These are phyloP conservation scores for Scheffersomyces cryptocercus DNA, from an alignment of 1,139 yeast species.

Conservation along the genomic window DNA sequence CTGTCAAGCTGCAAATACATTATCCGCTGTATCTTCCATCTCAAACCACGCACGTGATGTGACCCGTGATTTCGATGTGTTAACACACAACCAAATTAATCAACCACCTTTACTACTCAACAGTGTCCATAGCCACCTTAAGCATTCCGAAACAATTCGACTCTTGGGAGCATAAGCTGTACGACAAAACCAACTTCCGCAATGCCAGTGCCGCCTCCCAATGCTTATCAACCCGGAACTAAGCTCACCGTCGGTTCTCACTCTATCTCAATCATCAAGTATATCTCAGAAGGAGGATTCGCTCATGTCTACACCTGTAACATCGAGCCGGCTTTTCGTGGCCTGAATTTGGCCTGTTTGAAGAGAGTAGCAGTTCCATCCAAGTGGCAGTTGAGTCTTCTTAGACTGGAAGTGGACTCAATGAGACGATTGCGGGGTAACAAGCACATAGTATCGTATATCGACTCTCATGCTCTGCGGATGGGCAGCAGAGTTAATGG, in stretches of 20 bases:
- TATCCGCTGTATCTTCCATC: too few relatives aligned
- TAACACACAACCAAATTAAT: too few relatives aligned
- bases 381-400: conserved; percentile 63
- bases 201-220: conserved; percentile 47
- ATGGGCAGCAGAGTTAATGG: conserved; percentile 29
- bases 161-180: too few relatives aligned
- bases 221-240: conserved; percentile 63
- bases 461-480: conserved; percentile 94
- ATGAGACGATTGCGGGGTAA: conserved; percentile 80
- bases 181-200: neutral
- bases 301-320: conserved; percentile 74
- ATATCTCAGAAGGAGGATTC: conserved; percentile 72
- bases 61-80: too few relatives aligned
- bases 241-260: conserved; percentile 67
- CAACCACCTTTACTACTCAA: too few relatives aligned
- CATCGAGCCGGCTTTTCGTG: conserved; percentile 51
- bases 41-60: too few relatives aligned
- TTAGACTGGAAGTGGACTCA: conserved; percentile 80
- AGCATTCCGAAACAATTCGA: too few relatives aligned
- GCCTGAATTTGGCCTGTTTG: conserved; percentile 59
- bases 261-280: conserved; percentile 54
- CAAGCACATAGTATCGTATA: conserved; percentile 80
- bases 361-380: conserved; percentile 77
- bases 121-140: too few relatives aligned
- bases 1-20: too few relatives aligned